These are phyloP conservation scores for Chernovozyma aurita DNA, from an alignment of 1,139 yeast genomes.

Conservation along the genomic window DNA sequence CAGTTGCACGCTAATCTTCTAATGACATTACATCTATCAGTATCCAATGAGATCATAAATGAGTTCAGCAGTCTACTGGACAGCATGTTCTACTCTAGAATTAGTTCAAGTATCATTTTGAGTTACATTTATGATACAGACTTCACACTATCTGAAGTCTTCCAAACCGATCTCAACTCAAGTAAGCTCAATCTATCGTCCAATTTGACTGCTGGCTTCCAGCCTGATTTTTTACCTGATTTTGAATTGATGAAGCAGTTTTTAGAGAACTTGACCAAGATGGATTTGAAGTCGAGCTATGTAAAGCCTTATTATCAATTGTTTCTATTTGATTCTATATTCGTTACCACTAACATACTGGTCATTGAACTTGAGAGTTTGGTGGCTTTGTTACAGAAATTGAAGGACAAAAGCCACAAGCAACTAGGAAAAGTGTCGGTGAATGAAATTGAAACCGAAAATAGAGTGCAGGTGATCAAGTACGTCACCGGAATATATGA, in stretches of 20 bases:
- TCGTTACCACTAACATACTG: background rate
- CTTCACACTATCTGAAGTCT: no score
- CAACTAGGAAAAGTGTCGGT: constrained; percentile 2
- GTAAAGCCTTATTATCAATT: background rate
- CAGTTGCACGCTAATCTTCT: background rate
- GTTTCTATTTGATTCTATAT: background rate
- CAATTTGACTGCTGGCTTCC: no score
- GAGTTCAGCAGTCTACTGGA: background rate
- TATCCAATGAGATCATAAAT: background rate
- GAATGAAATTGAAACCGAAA: background rate
- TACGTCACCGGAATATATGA: background rate
- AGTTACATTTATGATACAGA: no score
- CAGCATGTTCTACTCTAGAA: background rate
- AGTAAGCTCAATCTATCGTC: no score
- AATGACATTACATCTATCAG: background rate
- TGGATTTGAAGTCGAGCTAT: no score
- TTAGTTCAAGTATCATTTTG: background rate
- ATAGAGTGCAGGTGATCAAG: background rate
- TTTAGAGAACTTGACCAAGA: no score
- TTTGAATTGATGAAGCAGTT: no score
- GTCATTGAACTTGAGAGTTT: background rate
- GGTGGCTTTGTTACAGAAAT: background rate
- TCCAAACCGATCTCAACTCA: no score
- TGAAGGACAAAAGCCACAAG: constrained; percentile 2
- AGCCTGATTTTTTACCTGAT: no score